Evolutionary conservation across 768 basidiomycete genomes (phyloP).

Genomic region (Lactarius vividus): DNA sequence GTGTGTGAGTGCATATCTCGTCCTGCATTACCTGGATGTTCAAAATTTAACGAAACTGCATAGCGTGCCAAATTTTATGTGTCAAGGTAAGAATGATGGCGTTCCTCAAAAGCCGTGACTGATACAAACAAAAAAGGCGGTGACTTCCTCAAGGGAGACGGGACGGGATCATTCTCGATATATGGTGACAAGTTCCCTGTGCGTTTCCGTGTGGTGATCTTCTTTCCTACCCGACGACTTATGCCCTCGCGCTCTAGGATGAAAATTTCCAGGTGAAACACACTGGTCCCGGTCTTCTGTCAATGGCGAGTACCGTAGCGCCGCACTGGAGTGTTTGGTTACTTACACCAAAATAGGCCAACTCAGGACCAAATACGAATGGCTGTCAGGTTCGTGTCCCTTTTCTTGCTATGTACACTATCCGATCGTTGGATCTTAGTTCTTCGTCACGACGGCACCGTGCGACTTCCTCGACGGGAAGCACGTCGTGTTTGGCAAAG

Average conservation of each 20-base stretch:
- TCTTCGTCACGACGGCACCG: slow-evolving; percentile 94
- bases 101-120: background rate
- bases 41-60: slow-evolving; percentile 16
- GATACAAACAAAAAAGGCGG: slow-evolving; percentile 53
- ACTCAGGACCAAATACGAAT: slow-evolving; percentile 92
- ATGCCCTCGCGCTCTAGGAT: slow-evolving; percentile 49
- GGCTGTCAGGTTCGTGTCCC: slow-evolving; percentile 68
- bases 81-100: slow-evolving; percentile 60
- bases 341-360: slow-evolving; percentile 56
- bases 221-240: background rate
- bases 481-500: slow-evolving; percentile 89
- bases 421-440: slow-evolving; percentile 43
- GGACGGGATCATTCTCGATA: slow-evolving; percentile 95
- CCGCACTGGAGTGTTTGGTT: background rate
- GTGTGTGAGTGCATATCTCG: slow-evolving; percentile 56
- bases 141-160: slow-evolving; percentile 92
- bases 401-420: background rate
- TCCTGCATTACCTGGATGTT: slow-evolving; percentile 10
- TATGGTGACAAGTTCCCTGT: slow-evolving; percentile 94
- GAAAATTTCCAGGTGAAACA: slow-evolving; percentile 96
- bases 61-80: slow-evolving; percentile 93
- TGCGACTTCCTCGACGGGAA: slow-evolving; percentile 96
- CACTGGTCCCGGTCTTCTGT: slow-evolving; percentile 77
- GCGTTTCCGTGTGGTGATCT: slow-evolving; percentile 29
- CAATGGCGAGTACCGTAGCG: slow-evolving; percentile 63